Conservation (phyloP, 2,329 filamentous ascomycete genomes). For the Pseudogymnoascus sp. region DNA sequence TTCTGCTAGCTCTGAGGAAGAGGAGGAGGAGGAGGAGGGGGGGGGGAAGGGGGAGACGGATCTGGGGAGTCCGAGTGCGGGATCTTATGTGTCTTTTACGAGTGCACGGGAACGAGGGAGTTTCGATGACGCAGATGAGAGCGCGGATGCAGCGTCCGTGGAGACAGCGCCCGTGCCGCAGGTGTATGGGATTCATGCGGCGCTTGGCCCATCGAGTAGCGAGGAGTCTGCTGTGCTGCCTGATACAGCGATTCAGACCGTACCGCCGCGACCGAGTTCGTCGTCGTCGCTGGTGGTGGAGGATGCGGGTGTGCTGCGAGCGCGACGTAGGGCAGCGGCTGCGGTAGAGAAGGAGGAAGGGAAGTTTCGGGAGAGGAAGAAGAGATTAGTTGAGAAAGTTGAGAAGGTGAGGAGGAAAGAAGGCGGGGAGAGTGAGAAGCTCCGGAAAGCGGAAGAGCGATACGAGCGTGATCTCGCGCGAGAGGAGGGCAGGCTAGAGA, state of each 20-base stretch:
- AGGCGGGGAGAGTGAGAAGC: slow-evolving; percentile 28
- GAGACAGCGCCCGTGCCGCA: slow-evolving; percentile 24
- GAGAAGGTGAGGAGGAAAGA: slow-evolving; percentile 44
- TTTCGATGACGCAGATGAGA: not conserved
- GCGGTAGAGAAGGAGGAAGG: slow-evolving; percentile 50
- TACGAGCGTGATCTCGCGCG: slow-evolving; percentile 56
- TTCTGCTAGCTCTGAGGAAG: not conserved
- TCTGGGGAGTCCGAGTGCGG: not conserved
- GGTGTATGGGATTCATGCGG: not conserved
- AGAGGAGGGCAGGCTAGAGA: slow-evolving; percentile 56
- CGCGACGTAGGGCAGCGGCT: not conserved
- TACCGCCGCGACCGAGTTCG: slow-evolving; percentile 25
- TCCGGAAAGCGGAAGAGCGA: slow-evolving; percentile 53
- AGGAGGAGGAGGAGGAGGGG: not conserved
- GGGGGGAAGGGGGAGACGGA: not conserved
- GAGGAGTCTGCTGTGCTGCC: slow-evolving; percentile 10
- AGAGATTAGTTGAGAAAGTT: slow-evolving; percentile 54
- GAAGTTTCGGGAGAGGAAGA: slow-evolving; percentile 52
- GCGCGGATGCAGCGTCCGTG: slow-evolving; percentile 12
- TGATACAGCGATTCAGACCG: slow-evolving; percentile 18
- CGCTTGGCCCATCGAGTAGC: not conserved
- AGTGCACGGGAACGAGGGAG: not conserved
- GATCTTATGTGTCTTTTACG: not conserved
- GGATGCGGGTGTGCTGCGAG: not conserved
- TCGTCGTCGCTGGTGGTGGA: not conserved